Evolutionary conservation across 1,284 basidiomycete species (phyloP).

Genomic region (Pterulicium gracile): DNA sequence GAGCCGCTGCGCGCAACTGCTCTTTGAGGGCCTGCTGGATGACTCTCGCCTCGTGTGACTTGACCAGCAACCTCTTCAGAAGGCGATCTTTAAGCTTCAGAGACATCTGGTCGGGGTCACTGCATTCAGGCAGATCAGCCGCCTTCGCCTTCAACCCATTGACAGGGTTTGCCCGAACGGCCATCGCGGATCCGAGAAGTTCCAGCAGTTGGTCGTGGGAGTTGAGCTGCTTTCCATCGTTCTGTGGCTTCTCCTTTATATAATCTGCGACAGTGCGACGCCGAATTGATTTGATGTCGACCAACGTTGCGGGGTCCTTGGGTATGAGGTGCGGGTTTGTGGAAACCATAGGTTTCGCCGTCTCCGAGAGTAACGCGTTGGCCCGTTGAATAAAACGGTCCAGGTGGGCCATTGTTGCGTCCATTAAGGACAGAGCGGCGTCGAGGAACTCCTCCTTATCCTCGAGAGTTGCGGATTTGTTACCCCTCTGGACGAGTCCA

Average conservation of each 20-base stretch:
- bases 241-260: not conserved
- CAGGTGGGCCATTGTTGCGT: not conserved
- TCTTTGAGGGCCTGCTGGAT: not conserved
- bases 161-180: not conserved
- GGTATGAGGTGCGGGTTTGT: not conserved
- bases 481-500: not conserved
- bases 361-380: not conserved
- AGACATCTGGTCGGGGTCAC: not conserved
- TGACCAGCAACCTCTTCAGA: not conserved
- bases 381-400: not conserved
- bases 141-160: not conserved
- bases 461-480: not conserved
- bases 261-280: not conserved
- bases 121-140: not conserved
- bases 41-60: not conserved
- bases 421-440: not conserved
- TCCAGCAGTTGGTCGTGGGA: not conserved
- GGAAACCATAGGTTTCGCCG: not conserved
- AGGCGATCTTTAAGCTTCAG: not conserved
- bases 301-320: not conserved
- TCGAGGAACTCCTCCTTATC: not conserved
- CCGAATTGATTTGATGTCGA: not conserved
- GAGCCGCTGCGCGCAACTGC: not conserved
- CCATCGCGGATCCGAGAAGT: not conserved
- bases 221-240: not conserved